phyloP scores from a whole-genome alignment of 495 filamentous ascomycete genomes.

The Aspergillus mulundensis region DNA sequence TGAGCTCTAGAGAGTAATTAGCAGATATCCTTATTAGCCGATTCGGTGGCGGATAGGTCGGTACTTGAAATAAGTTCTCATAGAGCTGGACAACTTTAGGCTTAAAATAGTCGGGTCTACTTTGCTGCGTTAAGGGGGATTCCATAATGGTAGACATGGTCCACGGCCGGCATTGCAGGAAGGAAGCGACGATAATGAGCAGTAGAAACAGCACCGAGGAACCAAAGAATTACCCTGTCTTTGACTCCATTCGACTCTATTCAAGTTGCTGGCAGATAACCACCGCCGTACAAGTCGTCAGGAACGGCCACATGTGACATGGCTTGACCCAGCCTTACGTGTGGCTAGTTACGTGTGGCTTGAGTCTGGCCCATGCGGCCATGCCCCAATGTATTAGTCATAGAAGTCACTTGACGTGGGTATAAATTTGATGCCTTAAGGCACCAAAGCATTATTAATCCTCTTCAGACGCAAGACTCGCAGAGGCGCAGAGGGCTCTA shows the following conservation, averaged over 20 bases:
- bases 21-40: slow-evolving; percentile 4
- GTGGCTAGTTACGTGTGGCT: slow-evolving; percentile 13
- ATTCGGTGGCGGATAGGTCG: slow-evolving; percentile 10
- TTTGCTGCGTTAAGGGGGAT: slow-evolving; percentile 86
- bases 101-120: slow-evolving; percentile 83
- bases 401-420: not conserved
- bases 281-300: slow-evolving; percentile 1
- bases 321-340: slow-evolving; percentile 19
- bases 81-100: slow-evolving; percentile 92
- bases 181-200: not conserved
- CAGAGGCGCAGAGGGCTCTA: not conserved
- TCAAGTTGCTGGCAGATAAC: slow-evolving; percentile 1
- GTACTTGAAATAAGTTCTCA: slow-evolving; percentile 79
- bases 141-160: slow-evolving; percentile 57
- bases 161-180: slow-evolving; percentile 15
- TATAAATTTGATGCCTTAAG: not conserved
- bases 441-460: slow-evolving; percentile 6
- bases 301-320: slow-evolving; percentile 19
- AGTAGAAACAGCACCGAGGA: not conserved
- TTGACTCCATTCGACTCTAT: not conserved
- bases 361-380: slow-evolving; percentile 4
- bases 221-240: not conserved
- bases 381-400: not conserved
- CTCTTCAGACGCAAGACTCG: not conserved
- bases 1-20: slow-evolving; percentile 18